Evolutionary conservation across 768 basidiomycete species (phyloP), one percentile per base, ranked within the genome.

Genomic region (Tricholoma flavovirens): DNA sequence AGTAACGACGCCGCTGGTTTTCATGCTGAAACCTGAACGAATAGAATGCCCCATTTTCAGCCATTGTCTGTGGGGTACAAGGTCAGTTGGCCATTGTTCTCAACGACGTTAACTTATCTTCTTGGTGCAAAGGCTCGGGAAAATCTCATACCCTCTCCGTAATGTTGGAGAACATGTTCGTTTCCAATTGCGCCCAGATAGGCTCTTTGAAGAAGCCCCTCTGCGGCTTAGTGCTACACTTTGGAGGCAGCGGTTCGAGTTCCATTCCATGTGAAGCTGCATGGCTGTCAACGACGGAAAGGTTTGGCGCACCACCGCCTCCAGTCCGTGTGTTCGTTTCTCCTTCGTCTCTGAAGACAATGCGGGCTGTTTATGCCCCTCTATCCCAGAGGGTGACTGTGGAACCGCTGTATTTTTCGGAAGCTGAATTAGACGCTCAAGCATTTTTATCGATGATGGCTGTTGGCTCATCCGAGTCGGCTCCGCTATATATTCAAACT

Each of bases 361-460:
- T 84, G 82, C 75, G 67, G n/a, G 60, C 67, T 2, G 78, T 83
- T 0, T 87, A 87, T 58, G 69, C 73, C 3, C 77, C 77, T 11
- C 70, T 87, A 3, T 82, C 83, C 1, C 49, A 62, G 0, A 70
- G 75, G 26, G 72, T 88, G 4, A 69, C 56, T 0, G 83, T 89
- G 0, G 73, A 80, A 51, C 82, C 86, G 0, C 64, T 90, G 11
- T 64, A 75, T 0, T 79, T 89, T 52, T 70, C 74, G 3, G 79
- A 83, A 57, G 69, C 75, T 4, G 88, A 90, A 55, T 74, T 88
- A 0, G 87, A 88, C 64, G 83, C 84, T 0, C 70, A 82, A 15
- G 84, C 87, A 1, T 83, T 89, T 56, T 60, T 88, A 30, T 85
- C 85, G 0, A 84, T 89, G 82, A 89, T 89, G 88, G 82, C 86